Evolutionary conservation across 805 yeast genomes (phyloP).

Genomic region (Sporopachydermia lactativora): DNA sequence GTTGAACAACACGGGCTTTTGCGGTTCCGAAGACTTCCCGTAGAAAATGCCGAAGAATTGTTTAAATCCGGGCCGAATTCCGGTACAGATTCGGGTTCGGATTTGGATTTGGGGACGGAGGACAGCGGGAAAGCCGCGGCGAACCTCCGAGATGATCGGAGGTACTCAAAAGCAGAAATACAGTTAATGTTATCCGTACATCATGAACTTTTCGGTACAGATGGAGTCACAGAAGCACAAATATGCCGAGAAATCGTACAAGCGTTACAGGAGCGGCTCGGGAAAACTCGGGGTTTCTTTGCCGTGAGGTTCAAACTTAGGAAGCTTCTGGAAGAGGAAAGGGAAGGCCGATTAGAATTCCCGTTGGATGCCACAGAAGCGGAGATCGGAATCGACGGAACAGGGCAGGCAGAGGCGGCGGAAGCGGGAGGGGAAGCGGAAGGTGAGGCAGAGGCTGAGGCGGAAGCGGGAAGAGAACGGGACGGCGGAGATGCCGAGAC

Average conservation of each 20-base stretch:
- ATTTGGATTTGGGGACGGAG: constrained; percentile 1
- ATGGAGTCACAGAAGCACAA: background rate
- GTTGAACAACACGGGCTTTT: background rate
- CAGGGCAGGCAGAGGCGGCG: too few relatives aligned
- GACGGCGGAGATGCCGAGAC: too few relatives aligned
- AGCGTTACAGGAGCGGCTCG: background rate
- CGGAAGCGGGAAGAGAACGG: too few relatives aligned
- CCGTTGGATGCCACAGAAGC: too few relatives aligned
- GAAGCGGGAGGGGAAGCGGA: too few relatives aligned
- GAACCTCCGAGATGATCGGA: background rate
- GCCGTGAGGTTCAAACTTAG: background rate
- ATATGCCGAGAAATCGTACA: background rate
- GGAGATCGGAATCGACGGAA: too few relatives aligned
- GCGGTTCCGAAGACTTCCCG: background rate
- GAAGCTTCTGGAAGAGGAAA: background rate
- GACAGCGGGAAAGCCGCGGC: background rate
- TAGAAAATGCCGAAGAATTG: background rate
- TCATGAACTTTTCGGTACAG: too few relatives aligned
- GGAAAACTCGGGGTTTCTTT: background rate
- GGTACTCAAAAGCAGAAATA: background rate
- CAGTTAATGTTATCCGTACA: background rate
- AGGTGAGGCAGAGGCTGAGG: too few relatives aligned
- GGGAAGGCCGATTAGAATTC: background rate
- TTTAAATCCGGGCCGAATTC: too few relatives aligned
- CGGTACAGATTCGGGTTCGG: background rate